Evolutionary conservation across 2,329 filamentous ascomycete genomes (phyloP).

Genomic region (Penicillium sp.): DNA sequence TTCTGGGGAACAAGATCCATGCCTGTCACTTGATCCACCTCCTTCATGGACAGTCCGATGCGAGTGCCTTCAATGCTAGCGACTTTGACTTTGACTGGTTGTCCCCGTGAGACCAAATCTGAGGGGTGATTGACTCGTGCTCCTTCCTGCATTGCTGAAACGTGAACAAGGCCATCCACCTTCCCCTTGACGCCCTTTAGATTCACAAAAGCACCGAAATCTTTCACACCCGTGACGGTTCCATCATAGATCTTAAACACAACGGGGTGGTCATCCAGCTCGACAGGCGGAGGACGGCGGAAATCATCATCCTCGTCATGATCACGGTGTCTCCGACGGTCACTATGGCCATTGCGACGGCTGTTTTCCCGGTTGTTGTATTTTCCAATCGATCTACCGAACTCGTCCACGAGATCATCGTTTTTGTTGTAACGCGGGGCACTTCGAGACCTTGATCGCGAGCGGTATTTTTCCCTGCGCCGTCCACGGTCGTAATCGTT

Average conservation of each 20-base stretch:
- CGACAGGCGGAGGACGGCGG: slow-evolving; percentile 64
- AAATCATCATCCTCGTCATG: slow-evolving; percentile 49
- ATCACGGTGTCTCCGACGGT: slow-evolving; percentile 41
- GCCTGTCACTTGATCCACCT: slow-evolving; percentile 87
- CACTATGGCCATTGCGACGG: slow-evolving; percentile 48
- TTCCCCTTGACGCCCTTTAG: slow-evolving; percentile 83
- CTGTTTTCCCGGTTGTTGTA: slow-evolving; percentile 38
- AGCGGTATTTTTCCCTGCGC: slow-evolving; percentile 46
- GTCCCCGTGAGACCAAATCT: slow-evolving; percentile 76
- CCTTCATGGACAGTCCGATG: slow-evolving; percentile 93
- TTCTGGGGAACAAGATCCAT: slow-evolving; percentile 77
- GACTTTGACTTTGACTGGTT: slow-evolving; percentile 90
- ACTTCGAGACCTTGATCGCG: slow-evolving; percentile 55
- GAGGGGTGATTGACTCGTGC: slow-evolving; percentile 88
- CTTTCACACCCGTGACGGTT: slow-evolving; percentile 85
- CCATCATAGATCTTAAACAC: slow-evolving; percentile 88
- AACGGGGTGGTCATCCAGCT: slow-evolving; percentile 78
- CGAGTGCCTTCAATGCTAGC: slow-evolving; percentile 77
- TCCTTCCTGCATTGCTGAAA: slow-evolving; percentile 82
- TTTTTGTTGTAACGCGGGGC: slow-evolving; percentile 39
- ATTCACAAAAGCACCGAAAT: slow-evolving; percentile 95
- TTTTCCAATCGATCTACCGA: slow-evolving; percentile 51
- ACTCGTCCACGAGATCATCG: slow-evolving; percentile 60
- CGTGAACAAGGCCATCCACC: slow-evolving; percentile 88
- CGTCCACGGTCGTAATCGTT: slow-evolving; percentile 52